phyloP scores from a whole-genome alignment of 306 rosid species.

The barrel medic (Medicago truncatula) region DNA sequence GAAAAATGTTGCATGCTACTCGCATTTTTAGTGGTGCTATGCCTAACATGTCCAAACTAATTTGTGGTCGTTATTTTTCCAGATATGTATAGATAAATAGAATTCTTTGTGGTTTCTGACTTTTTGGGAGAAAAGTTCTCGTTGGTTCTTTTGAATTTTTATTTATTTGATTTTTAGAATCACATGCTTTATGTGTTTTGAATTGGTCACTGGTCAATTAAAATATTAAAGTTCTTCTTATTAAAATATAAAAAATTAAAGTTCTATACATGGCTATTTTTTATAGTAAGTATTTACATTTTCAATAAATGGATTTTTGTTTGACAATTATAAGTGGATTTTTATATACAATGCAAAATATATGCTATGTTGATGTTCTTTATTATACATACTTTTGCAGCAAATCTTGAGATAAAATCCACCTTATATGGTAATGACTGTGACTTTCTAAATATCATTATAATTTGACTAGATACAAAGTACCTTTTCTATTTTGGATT shows the following conservation, averaged over 20 bases:
- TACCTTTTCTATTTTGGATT: background rate
- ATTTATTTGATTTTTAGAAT: background rate
- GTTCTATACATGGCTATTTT: no score
- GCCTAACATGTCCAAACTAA: constrained; percentile 7
- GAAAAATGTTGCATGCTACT: constrained; percentile 11
- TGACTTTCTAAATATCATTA: background rate
- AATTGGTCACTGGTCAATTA: background rate
- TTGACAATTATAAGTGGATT: background rate
- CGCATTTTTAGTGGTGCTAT: constrained; percentile 15
- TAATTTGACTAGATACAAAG: background rate
- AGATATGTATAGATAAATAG: constrained; percentile 19
- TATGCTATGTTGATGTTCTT: background rate
- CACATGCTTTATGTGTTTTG: background rate
- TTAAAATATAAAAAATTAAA: no score
- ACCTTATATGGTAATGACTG: background rate
- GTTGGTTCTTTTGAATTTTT: background rate
- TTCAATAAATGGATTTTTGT: background rate
- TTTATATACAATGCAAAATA: background rate
- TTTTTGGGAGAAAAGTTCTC: background rate
- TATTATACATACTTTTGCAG: background rate
- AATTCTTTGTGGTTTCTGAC: background rate
- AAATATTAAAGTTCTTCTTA: background rate
- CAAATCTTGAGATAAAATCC: constrained; percentile 12
- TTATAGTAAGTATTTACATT: no score
- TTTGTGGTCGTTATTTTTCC: constrained; percentile 38